Evolutionary conservation across 2,329 filamentous ascomycete genomes (phyloP).

Genomic region (Fusarium tuaranense): DNA sequence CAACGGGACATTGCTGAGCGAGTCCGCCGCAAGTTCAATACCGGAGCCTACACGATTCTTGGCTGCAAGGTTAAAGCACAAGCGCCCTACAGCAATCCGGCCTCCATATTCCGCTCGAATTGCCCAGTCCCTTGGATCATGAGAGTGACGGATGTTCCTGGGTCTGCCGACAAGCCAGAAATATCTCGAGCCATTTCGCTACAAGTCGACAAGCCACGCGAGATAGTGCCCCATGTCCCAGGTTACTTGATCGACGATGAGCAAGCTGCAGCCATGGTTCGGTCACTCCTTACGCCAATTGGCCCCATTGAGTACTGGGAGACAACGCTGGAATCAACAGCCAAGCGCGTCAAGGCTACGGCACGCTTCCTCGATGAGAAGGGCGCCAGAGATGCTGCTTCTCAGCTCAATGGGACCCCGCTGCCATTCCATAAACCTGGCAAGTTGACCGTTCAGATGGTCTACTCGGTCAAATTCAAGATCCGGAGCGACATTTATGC

Average conservation of each 20-base stretch:
- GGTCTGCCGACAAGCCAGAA: neutral
- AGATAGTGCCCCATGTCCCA: neutral
- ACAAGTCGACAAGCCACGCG: neutral
- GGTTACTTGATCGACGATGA: conserved; percentile 29
- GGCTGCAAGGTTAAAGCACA: conserved; percentile 26
- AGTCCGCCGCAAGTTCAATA: conserved; percentile 30
- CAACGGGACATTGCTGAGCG: conserved; percentile 37
- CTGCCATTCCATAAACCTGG: conserved; percentile 47
- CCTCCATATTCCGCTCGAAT: neutral
- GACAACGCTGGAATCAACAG: conserved; percentile 27
- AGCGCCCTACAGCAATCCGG: neutral
- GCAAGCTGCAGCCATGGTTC: conserved; percentile 35
- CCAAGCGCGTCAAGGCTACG: conserved; percentile 54
- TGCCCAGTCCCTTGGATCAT: neutral
- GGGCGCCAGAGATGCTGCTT: conserved; percentile 50
- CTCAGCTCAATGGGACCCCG: conserved; percentile 44
- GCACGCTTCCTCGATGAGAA: conserved; percentile 53
- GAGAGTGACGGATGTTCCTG: neutral
- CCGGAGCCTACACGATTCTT: conserved; percentile 41
- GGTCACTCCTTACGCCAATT: conserved; percentile 45
- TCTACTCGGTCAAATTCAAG: conserved; percentile 55
- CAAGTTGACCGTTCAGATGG: conserved; percentile 51
- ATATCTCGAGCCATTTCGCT: neutral
- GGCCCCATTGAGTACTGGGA: conserved; percentile 53
- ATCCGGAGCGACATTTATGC: conserved; percentile 36